These are phyloP conservation scores for Helicostylum pulchrum DNA, from an alignment of 192 early-diverging fungal species.

Conservation along the genomic window DNA sequence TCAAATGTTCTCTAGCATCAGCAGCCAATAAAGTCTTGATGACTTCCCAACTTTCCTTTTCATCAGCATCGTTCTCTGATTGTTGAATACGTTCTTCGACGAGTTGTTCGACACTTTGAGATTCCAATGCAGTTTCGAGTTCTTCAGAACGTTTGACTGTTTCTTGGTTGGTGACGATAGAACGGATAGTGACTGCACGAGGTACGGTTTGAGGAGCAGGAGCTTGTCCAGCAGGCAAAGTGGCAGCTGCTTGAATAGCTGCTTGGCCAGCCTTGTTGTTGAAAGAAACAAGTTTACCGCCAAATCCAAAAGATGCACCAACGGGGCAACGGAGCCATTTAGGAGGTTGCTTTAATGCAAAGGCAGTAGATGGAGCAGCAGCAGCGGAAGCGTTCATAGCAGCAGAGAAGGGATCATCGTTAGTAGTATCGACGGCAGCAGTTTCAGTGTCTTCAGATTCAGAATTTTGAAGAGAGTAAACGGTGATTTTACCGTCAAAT, in stretches of 20 bases:
- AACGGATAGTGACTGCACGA: constrained; percentile 56
- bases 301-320: constrained; percentile 85
- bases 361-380: constrained; percentile 51
- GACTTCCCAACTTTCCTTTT: constrained; percentile 70
- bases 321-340: constrained; percentile 92
- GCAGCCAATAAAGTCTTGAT: constrained; percentile 80
- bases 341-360: constrained; percentile 80
- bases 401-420: constrained; percentile 77
- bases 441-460: constrained; percentile 32
- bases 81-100: constrained; percentile 45
- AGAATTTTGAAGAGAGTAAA: constrained; percentile 75
- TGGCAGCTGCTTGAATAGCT: constrained; percentile 18
- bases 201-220: constrained; percentile 30
- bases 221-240: constrained; percentile 39
- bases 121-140: constrained; percentile 66
- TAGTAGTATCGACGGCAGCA: constrained; percentile 35
- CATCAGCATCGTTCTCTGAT: constrained; percentile 24
- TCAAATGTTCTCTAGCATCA: constrained; percentile 73
- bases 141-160: constrained; percentile 66
- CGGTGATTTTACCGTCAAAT: constrained; percentile 89
- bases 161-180: constrained; percentile 70
- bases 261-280: constrained; percentile 48
- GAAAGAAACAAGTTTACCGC: constrained; percentile 84
- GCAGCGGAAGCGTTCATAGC: constrained; percentile 37
- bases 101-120: constrained; percentile 32